A percentile compares a stretch with the other conserved stretches of the same genome.
Evolutionary conservation across 2,329 filamentous ascomycete species (phyloP).

Genomic region (Beauveria scarabaeidicola): DNA sequence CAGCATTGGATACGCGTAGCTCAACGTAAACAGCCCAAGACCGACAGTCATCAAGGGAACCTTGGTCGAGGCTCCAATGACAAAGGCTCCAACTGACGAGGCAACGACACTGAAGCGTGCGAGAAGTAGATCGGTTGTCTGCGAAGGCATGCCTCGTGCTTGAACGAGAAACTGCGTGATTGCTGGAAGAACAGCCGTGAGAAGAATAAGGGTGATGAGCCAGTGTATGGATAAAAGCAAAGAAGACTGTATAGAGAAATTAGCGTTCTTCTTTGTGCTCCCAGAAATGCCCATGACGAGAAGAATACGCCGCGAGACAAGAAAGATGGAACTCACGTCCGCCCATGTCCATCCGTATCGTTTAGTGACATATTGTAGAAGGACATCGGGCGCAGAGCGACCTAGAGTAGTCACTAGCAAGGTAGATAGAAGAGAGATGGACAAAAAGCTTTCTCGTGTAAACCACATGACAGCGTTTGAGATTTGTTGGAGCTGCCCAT

Average conservation of each 20-base stretch:
- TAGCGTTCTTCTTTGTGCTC: neutral
- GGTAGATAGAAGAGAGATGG: neutral
- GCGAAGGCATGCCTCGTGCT: neutral
- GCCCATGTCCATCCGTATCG: slow-evolving; percentile 14
- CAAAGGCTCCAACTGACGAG: neutral
- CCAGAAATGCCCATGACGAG: too few relatives aligned
- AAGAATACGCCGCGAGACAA: neutral
- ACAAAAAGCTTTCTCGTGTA: neutral
- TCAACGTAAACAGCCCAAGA: neutral
- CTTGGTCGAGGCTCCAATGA: neutral
- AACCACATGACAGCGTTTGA: neutral
- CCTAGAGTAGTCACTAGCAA: slow-evolving; percentile 11
- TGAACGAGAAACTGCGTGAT: neutral
- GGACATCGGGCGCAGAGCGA: slow-evolving; percentile 10
- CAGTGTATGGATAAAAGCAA: neutral
- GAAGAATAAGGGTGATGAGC: neutral
- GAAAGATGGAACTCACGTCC: neutral
- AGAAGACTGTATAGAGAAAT: neutral
- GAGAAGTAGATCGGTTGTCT: neutral
- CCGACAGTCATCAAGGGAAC: slow-evolving; percentile 9
- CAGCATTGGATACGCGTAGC: slow-evolving; percentile 2
- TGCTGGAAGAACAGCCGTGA: neutral
- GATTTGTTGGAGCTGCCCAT: neutral
- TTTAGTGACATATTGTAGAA: slow-evolving; percentile 14
- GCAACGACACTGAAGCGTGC: neutral